A percentile compares a stretch with the other conserved stretches of the same genome.
Evolutionary conservation across 1,284 basidiomycete genomes (phyloP).

Genomic region (Amylostereum chailletii): DNA sequence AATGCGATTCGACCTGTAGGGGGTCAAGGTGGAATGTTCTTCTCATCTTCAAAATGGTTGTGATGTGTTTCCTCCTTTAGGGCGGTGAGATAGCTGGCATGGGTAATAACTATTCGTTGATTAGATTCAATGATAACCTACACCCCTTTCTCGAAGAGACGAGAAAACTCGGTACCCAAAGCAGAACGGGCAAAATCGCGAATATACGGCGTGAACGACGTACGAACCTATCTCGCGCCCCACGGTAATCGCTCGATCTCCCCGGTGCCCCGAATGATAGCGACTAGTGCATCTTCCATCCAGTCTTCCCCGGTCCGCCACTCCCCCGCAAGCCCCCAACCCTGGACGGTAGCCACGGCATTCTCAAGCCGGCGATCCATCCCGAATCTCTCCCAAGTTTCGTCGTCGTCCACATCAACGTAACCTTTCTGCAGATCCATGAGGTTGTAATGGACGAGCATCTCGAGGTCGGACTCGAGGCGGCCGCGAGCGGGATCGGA

Average conservation of each 20-base stretch:
- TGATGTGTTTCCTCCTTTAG: too few relatives aligned
- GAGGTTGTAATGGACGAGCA: constrained; percentile 22
- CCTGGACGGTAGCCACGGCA: constrained; percentile 14
- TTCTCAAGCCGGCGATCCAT: constrained; percentile 15
- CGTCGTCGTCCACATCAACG: constrained; percentile 13
- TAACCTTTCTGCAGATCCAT: constrained; percentile 13
- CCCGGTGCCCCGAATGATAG: constrained; percentile 14
- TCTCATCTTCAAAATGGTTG: too few relatives aligned
- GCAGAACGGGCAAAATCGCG: too few relatives aligned
- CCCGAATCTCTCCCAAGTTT: constrained; percentile 14
- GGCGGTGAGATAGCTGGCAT: too few relatives aligned
- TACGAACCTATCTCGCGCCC: background rate
- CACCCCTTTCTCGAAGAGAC: too few relatives aligned
- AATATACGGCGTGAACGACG: too few relatives aligned
- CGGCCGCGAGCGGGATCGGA: constrained; percentile 12
- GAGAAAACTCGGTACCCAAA: too few relatives aligned
- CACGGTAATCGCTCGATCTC: constrained; percentile 8
- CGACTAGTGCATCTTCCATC: constrained; percentile 18
- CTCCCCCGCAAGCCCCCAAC: constrained; percentile 16
- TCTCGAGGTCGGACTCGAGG: constrained; percentile 21
- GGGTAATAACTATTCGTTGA: too few relatives aligned
- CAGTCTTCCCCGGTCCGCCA: constrained; percentile 20
- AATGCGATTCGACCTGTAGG: too few relatives aligned
- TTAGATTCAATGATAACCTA: too few relatives aligned
- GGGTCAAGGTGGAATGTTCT: too few relatives aligned